Percentiles rank a stretch among this genome's conserved stretches.
Conservation (phyloP, 2,329 filamentous ascomycete genomes). For the Onygena corvina region DNA sequence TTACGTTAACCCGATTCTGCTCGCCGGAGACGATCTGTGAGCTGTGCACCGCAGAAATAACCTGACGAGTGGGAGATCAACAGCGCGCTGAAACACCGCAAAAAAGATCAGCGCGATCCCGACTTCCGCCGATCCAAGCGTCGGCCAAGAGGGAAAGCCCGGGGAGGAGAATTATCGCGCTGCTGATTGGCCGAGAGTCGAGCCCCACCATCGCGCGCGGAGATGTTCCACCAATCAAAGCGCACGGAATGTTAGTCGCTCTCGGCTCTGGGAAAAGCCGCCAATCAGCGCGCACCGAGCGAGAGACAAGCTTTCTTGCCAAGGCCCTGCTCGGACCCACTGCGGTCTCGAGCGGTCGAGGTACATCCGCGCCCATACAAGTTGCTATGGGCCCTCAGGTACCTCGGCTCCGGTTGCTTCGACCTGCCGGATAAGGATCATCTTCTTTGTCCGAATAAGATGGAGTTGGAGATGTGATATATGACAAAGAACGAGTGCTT, state of each 20-base stretch:
- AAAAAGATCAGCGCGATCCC: neutral
- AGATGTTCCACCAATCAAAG: neutral
- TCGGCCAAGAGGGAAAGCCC: neutral
- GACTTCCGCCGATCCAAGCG: slow-evolving; percentile 5
- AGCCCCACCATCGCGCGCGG: neutral
- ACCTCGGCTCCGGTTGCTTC: neutral
- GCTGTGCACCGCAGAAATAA: neutral
- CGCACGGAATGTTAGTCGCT: neutral
- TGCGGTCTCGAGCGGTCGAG: neutral
- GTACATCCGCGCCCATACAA: neutral
- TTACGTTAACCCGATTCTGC: slow-evolving; percentile 4
- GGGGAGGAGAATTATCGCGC: neutral
- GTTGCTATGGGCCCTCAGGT: neutral
- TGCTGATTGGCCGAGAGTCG: neutral
- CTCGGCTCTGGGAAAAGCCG: neutral
- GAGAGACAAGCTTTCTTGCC: neutral
- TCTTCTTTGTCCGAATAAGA: no score
- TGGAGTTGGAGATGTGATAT: no score
- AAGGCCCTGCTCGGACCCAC: neutral
- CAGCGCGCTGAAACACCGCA: slow-evolving; percentile 1
- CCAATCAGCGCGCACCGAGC: neutral
- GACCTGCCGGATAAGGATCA: slow-evolving; percentile 1
- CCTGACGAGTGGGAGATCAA: slow-evolving; percentile 2
- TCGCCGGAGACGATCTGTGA: no score
- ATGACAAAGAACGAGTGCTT: no score